Percentiles rank a stretch among this genome's conserved stretches.
Evolutionary conservation across 169 alveolate species (phyloP).

Genomic region (Amoebophrya sp.): DNA sequence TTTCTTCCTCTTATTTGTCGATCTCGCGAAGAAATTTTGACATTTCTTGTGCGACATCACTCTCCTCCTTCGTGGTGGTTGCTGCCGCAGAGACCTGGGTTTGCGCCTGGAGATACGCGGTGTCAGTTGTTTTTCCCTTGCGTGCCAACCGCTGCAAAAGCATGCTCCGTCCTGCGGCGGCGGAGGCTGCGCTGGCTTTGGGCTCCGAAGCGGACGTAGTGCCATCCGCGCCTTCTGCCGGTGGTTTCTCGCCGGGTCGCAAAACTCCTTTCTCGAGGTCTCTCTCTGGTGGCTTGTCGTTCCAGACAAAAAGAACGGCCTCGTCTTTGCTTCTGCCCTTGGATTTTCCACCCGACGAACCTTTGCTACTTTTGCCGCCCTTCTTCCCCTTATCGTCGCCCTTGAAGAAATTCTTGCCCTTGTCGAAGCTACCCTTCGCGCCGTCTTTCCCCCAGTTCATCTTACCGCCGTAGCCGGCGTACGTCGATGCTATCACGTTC

Average conservation of each 20-base stretch:
- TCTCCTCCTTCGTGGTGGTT: background rate
- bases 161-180: background rate
- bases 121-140: background rate
- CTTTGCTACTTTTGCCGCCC: background rate
- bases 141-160: background rate
- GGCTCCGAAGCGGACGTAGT: background rate
- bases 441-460: background rate
- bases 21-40: background rate
- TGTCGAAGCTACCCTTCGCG: no score
- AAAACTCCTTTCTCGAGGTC: background rate
- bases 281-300: background rate
- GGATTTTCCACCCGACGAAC: background rate
- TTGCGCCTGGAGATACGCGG: background rate
- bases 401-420: background rate
- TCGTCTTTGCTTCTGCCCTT: background rate
- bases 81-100: background rate
- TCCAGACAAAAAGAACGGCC: background rate
- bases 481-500: background rate
- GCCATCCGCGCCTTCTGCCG: background rate
- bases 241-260: background rate
- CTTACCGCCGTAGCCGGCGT: background rate
- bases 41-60: background rate
- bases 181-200: background rate
- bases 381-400: background rate
- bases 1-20: background rate